Percentiles rank a stretch among this genome's conserved stretches.
Evolutionary conservation across 257 asterid genomes (phyloP).

Genomic region (Verbena officinalis): DNA sequence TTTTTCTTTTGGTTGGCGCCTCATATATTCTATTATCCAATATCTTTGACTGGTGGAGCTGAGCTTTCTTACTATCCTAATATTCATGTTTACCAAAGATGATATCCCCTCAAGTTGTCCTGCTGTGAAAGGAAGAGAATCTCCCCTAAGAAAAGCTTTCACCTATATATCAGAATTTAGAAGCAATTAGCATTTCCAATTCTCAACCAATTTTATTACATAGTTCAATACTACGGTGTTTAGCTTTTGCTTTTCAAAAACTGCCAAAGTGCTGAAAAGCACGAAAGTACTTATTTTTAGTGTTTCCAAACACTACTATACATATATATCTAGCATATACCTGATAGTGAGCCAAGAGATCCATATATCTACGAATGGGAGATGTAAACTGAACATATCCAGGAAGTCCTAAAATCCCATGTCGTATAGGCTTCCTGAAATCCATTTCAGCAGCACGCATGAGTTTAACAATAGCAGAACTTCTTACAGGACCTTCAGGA

Average conservation of each 20-base stretch:
- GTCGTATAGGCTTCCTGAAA: slow-evolving; percentile 92
- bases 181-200: slow-evolving; percentile 26
- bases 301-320: no score
- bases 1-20: slow-evolving; percentile 70
- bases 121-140: slow-evolving; percentile 82
- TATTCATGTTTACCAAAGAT: slow-evolving; percentile 69
- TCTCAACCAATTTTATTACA: slow-evolving; percentile 14
- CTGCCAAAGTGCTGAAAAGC: no score
- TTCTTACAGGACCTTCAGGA: slow-evolving; percentile 97
- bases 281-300: no score
- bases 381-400: slow-evolving; percentile 99
- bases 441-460: slow-evolving; percentile 98
- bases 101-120: slow-evolving; percentile 91
- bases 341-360: slow-evolving; percentile 94
- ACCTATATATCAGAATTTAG: slow-evolving; percentile 62
- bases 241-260: no score
- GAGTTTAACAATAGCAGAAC: slow-evolving; percentile 71
- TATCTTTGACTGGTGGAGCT: slow-evolving; percentile 77
- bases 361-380: slow-evolving; percentile 96
- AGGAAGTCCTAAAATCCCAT: slow-evolving; percentile 91
- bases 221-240: neutral
- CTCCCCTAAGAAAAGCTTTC: slow-evolving; percentile 89
- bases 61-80: slow-evolving; percentile 64
- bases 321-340: no score
- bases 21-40: slow-evolving; percentile 88